These are phyloP conservation scores for Elsinoe batatas DNA, from an alignment of 2,329 filamentous ascomycete genomes.

Conservation along the genomic window DNA sequence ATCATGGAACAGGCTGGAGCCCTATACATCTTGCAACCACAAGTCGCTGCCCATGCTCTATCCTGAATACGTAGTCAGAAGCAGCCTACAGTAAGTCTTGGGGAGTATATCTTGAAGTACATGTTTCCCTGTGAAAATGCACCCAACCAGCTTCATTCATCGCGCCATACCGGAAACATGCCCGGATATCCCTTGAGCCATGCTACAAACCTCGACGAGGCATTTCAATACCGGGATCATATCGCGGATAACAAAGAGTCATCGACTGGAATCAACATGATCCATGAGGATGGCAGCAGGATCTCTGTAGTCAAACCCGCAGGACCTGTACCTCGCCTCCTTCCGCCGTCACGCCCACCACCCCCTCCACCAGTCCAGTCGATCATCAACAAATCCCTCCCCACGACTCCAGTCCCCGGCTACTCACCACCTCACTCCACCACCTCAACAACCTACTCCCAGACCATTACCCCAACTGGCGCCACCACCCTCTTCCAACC, in stretches of 20 bases:
- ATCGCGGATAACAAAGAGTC: not conserved
- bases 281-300: not conserved
- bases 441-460: not conserved
- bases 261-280: not conserved
- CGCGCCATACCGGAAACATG: not conserved
- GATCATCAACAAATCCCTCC: not conserved
- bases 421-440: not conserved
- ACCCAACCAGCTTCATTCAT: not conserved
- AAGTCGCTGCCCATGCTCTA: not conserved
- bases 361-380: not conserved
- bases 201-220: not conserved
- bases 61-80: not conserved
- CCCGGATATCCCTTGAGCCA: not conserved
- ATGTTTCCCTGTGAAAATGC: not conserved
- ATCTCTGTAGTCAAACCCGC: not conserved
- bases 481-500: not conserved
- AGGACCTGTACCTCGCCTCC: not conserved
- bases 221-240: not conserved
- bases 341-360: not conserved
- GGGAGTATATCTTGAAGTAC: conserved; percentile 1
- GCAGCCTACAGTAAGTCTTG: conserved; percentile 2
- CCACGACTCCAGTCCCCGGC: not conserved
- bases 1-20: not conserved
- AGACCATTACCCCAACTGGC: not conserved
- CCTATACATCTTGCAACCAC: not conserved